A percentile compares a stretch with the other conserved stretches of the same genome.
These are phyloP conservation scores for Halophytophthora batemanensis DNA, from an alignment of 352 stramenopile species.

Conservation along the genomic window DNA sequence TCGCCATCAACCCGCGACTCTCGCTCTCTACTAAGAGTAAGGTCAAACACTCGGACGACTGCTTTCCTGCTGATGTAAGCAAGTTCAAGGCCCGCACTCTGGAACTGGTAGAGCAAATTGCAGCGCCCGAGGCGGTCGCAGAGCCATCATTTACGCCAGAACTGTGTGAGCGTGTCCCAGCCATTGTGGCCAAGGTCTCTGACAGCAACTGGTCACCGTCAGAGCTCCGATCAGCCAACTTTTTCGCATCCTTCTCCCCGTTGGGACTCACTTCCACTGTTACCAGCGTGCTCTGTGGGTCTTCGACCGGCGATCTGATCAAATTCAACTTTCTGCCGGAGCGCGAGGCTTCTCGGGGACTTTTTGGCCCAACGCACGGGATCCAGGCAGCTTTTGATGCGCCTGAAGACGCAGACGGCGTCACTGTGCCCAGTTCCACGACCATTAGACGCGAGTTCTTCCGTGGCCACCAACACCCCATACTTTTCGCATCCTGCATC, in stretches of 20 bases:
- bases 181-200: conserved; percentile 11
- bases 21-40: background rate
- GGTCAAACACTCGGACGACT: conserved; percentile 32
- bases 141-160: conserved; percentile 18
- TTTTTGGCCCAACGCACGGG: background rate
- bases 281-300: conserved; percentile 24
- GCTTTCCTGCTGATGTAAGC: conserved; percentile 22
- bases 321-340: conserved; percentile 28
- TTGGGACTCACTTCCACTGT: conserved; percentile 7
- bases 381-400: conserved; percentile 35
- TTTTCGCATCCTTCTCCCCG: conserved; percentile 22
- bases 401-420: conserved; percentile 4
- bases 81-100: conserved; percentile 39
- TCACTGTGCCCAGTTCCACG: conserved; percentile 2
- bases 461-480: conserved; percentile 23
- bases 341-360: background rate
- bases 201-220: conserved; percentile 6
- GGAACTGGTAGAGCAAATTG: conserved; percentile 22
- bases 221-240: conserved; percentile 20
- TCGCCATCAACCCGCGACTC: conserved; percentile 5
- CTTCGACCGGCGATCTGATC: conserved; percentile 28
- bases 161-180: conserved; percentile 16
- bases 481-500: conserved; percentile 37
- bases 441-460: conserved; percentile 39
- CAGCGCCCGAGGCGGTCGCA: conserved; percentile 13